A percentile compares a stretch with the other conserved stretches of the same genome.
Conservation (phyloP, 768 basidiomycete species). For the Termitomyces sp. region DNA sequence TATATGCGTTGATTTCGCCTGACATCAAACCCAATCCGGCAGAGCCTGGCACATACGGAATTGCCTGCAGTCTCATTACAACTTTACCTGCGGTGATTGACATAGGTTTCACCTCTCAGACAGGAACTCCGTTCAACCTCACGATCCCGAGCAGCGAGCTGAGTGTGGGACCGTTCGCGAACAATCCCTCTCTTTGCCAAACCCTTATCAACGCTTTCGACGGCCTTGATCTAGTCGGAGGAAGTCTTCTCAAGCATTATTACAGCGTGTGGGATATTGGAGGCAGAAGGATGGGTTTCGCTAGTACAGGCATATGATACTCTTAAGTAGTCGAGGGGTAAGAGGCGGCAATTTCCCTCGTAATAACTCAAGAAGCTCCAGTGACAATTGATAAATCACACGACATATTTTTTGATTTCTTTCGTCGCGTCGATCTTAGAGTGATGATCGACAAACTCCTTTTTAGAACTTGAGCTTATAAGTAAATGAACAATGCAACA, state of each 20-base stretch:
- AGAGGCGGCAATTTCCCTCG: background rate
- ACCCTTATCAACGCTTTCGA: slow-evolving; percentile 60
- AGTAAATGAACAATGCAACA: no score
- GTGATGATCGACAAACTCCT: no score
- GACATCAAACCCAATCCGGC: slow-evolving; percentile 47
- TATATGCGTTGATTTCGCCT: slow-evolving; percentile 57
- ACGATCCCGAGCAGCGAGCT: slow-evolving; percentile 57
- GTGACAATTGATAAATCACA: background rate
- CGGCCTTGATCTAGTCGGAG: slow-evolving; percentile 48
- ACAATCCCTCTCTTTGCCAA: slow-evolving; percentile 46
- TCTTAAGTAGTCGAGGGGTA: background rate
- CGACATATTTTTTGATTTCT: background rate
- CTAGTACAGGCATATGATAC: slow-evolving; percentile 25
- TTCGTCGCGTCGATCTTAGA: background rate
- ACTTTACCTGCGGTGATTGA: slow-evolving; percentile 49
- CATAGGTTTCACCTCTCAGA: slow-evolving; percentile 50
- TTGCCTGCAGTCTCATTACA: slow-evolving; percentile 43
- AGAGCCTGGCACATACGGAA: slow-evolving; percentile 55
- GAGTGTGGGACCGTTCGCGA: slow-evolving; percentile 54
- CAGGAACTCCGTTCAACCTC: slow-evolving; percentile 47
- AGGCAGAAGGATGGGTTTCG: slow-evolving; percentile 47
- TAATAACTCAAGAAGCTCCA: background rate
- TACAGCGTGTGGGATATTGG: slow-evolving; percentile 59
- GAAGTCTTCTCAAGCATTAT: slow-evolving; percentile 56
- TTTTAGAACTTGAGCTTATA: no score